Evolutionary conservation across 2,329 filamentous ascomycete genomes (phyloP).

Genomic region (Cryphonectria japonica): DNA sequence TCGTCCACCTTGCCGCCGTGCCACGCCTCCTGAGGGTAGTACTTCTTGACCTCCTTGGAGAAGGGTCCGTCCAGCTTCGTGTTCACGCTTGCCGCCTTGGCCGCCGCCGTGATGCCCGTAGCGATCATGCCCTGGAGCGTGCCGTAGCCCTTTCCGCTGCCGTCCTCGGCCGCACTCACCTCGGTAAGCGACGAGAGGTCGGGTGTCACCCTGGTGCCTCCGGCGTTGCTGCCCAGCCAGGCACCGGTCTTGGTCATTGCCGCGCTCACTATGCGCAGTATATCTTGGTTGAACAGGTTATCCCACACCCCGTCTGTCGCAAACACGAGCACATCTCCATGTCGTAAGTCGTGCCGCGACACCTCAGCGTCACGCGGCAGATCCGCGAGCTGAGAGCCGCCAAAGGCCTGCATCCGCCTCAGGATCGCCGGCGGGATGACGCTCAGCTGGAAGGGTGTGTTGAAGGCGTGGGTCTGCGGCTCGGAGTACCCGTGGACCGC

Average conservation of each 20-base stretch:
- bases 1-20: conserved; percentile 94
- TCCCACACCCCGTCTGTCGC: conserved; percentile 96
- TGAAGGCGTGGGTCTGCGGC: conserved; percentile 95
- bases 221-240: conserved; percentile 68
- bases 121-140: conserved; percentile 81
- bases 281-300: conserved; percentile 89
- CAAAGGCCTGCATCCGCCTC: conserved; percentile 80
- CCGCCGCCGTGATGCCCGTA: conserved; percentile 76
- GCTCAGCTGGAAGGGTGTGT: conserved; percentile 93
- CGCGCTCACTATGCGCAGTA: conserved; percentile 76
- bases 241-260: conserved; percentile 76
- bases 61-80: conserved; percentile 86
- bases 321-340: conserved; percentile 92
- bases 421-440: conserved; percentile 82
- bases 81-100: conserved; percentile 84
- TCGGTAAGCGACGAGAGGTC: conserved; percentile 59
- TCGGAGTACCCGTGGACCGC: conserved; percentile 82
- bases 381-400: conserved; percentile 80
- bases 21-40: conserved; percentile 85
- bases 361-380: conserved; percentile 82
- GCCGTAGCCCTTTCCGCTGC: conserved; percentile 32
- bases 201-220: conserved; percentile 63
- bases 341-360: conserved; percentile 74
- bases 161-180: conserved; percentile 33
- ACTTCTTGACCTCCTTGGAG: conserved; percentile 88